Base-by-base conservation (phyloP, 2,329 filamentous ascomycete genomes). In the Ascochyta pisi region DNA sequence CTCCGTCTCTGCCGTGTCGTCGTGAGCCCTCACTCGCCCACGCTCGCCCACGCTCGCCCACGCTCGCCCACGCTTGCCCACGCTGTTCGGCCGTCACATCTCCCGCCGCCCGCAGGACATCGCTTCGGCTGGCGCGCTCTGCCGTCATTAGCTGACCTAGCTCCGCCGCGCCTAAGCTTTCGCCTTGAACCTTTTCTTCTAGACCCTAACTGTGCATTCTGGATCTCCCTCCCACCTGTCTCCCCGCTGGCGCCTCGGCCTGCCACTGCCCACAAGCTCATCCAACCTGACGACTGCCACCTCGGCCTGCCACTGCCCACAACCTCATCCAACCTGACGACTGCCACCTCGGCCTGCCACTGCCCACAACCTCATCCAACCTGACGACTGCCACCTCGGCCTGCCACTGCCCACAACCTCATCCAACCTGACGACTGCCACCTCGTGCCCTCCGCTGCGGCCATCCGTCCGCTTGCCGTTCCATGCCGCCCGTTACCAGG, bases 131-230 rank as follows among this genome's bases (percentile, higher is more conserved):
- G 47, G 54, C 50, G 43, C 48, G 38, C 52, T 49, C 57, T 58
- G 54, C 60, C 63, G 60, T 65, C 63, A 62, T 60, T 61, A 51
- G 61, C 55, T 59, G 57, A 58, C 59, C 29, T 68, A 63, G 61
- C 58, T 62, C 29, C 29, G 29, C 53, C 57, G 58, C 56, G 62
- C 61, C 63, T 60, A 61, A 68, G 66, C 66, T 65, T 50, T 50
- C 37, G 29, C 29, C 38, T 51, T 67, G 60, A 58, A 65, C 64
- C 61, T 61, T 67, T 68, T 68, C 65, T 61, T 61, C 61, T 54
- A 62, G 40, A 60, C 58, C 58, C 37, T 48, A 35, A 37, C 34
- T 50, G 46, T 46, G 33, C 33, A 42, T 35, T 19, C 10, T 29
- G 10, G 22, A 22, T 22, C 40, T 24, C 33, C 49, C 45, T 56